Evolutionary conservation across 2,329 filamentous ascomycete genomes (phyloP), one percentile per base, ranked within the genome.

Genomic region (Arthrobotrys musiformis): DNA sequence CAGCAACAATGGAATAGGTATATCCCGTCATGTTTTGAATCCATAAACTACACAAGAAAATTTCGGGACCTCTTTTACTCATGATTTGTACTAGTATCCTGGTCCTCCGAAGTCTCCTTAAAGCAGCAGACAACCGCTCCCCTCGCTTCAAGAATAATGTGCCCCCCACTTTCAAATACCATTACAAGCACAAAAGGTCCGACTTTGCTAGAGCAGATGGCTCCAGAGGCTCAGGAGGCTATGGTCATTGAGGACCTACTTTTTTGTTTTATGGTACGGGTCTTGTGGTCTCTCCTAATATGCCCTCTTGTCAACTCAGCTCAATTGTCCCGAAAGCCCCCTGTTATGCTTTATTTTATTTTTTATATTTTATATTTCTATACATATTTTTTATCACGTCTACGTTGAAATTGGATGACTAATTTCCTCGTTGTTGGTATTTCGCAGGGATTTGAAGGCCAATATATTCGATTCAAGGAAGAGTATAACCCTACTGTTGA

Each of bases 201-300:
- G 0, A 85, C 85, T 58, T 86, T 90, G 5, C 86, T 98, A 15
- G 86, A 87, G 69, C 89, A 92, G 70, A 85, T 98, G 74, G 90
- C 90, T 0, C 85, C 96, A 28, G 91, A 96, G 79, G 88, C 89
- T 1, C 95, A 99, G 83, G 95, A 99, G 84, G 89, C 90, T 24
- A 92, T 90, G 7, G 91, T 99, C 54, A 86, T 98, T 48, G 94
- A 97, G 80, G 95, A 99, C 81, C 85, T 99, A 15, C 84, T 98
- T 37, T 97, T 94, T 82, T 93, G 97, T 4, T 96, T 98, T 81
- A 97, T 99, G 94, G 80, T 79, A 60, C 35, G 33, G 22, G 52
- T 30, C 15, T 17, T 26, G 22, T 44, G 11, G 8, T n/a, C 46
- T 62, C 37, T 28, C 40, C 58, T 54, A 30, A 19, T 24, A 40